Conservation (phyloP, 306 rosid genomes). For the Vigna hirtella region DNA sequence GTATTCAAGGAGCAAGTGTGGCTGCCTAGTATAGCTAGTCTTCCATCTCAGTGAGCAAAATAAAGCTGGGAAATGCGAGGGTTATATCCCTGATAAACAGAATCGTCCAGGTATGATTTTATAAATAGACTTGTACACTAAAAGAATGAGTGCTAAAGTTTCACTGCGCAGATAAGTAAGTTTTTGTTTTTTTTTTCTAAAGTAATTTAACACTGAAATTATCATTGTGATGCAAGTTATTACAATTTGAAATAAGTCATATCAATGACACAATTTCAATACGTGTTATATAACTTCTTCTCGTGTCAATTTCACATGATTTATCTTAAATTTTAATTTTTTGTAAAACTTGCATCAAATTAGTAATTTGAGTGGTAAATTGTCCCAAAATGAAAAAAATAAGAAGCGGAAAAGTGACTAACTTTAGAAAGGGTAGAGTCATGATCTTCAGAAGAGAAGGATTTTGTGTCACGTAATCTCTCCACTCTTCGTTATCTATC, state of each 20-base stretch:
- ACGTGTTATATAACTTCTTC: too few relatives aligned
- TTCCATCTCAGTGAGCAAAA: conserved; percentile 54
- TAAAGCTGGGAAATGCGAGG: conserved; percentile 79
- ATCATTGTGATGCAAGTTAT: too few relatives aligned
- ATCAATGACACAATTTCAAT: too few relatives aligned
- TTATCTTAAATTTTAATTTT: too few relatives aligned
- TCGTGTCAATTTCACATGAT: too few relatives aligned
- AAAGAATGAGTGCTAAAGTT: not conserved
- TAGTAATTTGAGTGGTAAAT: too few relatives aligned
- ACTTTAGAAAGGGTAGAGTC: conserved; percentile 81
- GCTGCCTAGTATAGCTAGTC: conserved; percentile 42
- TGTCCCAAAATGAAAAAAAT: too few relatives aligned
- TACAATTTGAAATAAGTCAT: too few relatives aligned
- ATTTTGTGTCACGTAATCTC: conserved; percentile 56
- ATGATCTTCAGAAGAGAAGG: conserved; percentile 71
- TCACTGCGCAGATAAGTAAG: not conserved
- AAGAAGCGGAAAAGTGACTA: conserved; percentile 9
- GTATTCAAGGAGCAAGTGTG: not conserved
- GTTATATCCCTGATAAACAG: conserved; percentile 70
- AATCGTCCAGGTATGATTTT: conserved; percentile 11
- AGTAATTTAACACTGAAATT: too few relatives aligned
- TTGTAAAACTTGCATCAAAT: too few relatives aligned
- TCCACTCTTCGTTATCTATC: conserved; percentile 79
- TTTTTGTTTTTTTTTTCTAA: too few relatives aligned
- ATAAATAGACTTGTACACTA: not conserved